phyloP scores from a whole-genome alignment of 306 rosid genomes.

The Boehmeria nivea region DNA sequence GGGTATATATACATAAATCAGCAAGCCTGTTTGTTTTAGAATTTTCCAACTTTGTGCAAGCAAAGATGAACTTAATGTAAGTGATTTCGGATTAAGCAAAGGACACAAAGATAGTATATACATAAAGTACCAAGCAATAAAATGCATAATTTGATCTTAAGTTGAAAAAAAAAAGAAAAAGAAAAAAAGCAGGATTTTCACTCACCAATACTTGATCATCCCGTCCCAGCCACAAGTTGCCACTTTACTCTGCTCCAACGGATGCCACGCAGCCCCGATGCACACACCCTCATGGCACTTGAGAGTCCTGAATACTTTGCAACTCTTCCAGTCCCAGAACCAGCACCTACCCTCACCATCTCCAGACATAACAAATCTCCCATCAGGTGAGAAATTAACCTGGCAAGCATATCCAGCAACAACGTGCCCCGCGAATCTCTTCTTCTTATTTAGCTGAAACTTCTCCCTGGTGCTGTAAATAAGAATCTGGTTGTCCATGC shows the following conservation, averaged over 20 bases:
- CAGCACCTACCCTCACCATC: slow-evolving; percentile 97
- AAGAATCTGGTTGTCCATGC: slow-evolving; percentile 97
- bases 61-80: too few species aligned
- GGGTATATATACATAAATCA: too few species aligned
- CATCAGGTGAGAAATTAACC: slow-evolving; percentile 92
- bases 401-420: slow-evolving; percentile 95
- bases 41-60: too few species aligned
- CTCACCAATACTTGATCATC: slow-evolving; percentile 89
- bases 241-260: slow-evolving; percentile 91
- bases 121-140: slow-evolving; percentile 6
- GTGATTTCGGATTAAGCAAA: too few species aligned
- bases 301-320: slow-evolving; percentile 93
- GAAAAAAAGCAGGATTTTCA: slow-evolving; percentile 17
- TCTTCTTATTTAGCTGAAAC: slow-evolving; percentile 94
- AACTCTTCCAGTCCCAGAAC: slow-evolving; percentile 99
- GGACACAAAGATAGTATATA: background rate
- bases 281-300: slow-evolving; percentile 92
- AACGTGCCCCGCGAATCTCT: slow-evolving; percentile 93
- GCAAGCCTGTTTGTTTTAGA: too few species aligned
- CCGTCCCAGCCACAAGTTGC: slow-evolving; percentile 99
- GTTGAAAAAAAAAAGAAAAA: background rate
- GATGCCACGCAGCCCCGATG: slow-evolving; percentile 94
- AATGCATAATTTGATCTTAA: background rate
- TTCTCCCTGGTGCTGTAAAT: slow-evolving; percentile 94
- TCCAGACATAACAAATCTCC: slow-evolving; percentile 91